A percentile compares a stretch with the other conserved stretches of the same genome.
phyloP scores from a whole-genome alignment of 2,329 filamentous ascomycete genomes.

The Cordyceps farinosa region DNA sequence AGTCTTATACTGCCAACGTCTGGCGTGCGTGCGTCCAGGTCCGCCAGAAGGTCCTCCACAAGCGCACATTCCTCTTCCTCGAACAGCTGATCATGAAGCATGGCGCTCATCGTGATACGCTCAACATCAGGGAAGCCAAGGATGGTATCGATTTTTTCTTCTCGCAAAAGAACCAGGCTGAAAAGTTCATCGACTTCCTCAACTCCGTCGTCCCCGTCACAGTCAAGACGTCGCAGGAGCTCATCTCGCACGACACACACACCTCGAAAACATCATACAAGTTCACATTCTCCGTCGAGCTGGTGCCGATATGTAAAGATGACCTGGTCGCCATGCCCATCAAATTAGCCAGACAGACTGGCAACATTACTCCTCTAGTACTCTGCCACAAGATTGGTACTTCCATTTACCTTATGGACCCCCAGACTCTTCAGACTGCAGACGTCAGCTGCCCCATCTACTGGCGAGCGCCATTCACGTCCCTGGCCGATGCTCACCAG shows the following conservation, averaged over 20 bases:
- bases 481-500: constrained; percentile 78
- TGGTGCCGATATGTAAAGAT: constrained; percentile 95
- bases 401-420: constrained; percentile 83
- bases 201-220: constrained; percentile 75
- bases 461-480: constrained; percentile 84
- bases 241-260: constrained; percentile 91
- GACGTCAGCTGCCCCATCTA: constrained; percentile 80
- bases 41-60: constrained; percentile 94
- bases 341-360: constrained; percentile 78
- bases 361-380: constrained; percentile 83
- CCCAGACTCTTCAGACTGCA: constrained; percentile 83
- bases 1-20: constrained; percentile 94
- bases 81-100: constrained; percentile 97
- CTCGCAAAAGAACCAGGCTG: constrained; percentile 81
- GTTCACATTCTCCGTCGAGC: constrained; percentile 82
- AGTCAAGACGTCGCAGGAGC: constrained; percentile 72
- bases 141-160: constrained; percentile 98
- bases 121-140: constrained; percentile 97
- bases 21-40: constrained; percentile 95
- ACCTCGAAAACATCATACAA: constrained; percentile 91
- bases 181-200: constrained; percentile 89
- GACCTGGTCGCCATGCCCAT: constrained; percentile 92
- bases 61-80: constrained; percentile 68
- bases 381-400: constrained; percentile 89
- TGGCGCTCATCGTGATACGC: constrained; percentile 82